A percentile compares a stretch with the other conserved stretches of the same genome.
Evolutionary conservation across 768 basidiomycete genomes (phyloP).

Genomic region (Asterophora parasitica): DNA sequence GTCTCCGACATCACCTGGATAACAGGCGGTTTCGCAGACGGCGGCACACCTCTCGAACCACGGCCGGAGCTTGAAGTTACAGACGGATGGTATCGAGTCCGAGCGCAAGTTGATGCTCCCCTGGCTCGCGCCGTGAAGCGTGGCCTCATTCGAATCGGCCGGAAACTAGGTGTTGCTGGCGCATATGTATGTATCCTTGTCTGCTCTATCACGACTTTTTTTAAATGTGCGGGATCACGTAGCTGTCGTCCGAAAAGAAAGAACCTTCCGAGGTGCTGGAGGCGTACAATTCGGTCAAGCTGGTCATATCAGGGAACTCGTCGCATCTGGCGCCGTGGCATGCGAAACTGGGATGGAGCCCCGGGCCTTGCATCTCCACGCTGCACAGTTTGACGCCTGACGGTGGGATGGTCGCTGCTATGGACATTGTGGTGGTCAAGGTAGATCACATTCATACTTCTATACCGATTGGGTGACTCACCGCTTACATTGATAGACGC

Average conservation of each 20-base stretch:
- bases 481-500: conserved; percentile 36
- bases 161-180: conserved; percentile 78
- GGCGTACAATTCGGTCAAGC: conserved; percentile 60
- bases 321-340: conserved; percentile 88
- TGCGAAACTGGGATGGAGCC: conserved; percentile 76
- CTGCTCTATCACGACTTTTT: background rate
- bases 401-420: conserved; percentile 70
- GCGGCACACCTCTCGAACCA: conserved; percentile 31
- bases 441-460: conserved; percentile 25
- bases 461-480: background rate
- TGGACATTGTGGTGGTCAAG: conserved; percentile 73
- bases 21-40: conserved; percentile 29
- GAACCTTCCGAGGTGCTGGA: conserved; percentile 83
- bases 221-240: background rate
- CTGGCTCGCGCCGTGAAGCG: conserved; percentile 64
- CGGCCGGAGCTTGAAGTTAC: conserved; percentile 81
- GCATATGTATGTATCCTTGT: conserved; percentile 58
- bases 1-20: conserved; percentile 69
- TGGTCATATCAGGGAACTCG: conserved; percentile 79
- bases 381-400: conserved; percentile 75
- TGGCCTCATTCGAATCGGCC: conserved; percentile 67
- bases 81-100: conserved; percentile 94
- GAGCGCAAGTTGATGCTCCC: conserved; percentile 69
- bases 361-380: conserved; percentile 63
- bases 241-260: conserved; percentile 68